phyloP scores from a whole-genome alignment of 78 protist species.

The Cavenderia fasciculata region DNA sequence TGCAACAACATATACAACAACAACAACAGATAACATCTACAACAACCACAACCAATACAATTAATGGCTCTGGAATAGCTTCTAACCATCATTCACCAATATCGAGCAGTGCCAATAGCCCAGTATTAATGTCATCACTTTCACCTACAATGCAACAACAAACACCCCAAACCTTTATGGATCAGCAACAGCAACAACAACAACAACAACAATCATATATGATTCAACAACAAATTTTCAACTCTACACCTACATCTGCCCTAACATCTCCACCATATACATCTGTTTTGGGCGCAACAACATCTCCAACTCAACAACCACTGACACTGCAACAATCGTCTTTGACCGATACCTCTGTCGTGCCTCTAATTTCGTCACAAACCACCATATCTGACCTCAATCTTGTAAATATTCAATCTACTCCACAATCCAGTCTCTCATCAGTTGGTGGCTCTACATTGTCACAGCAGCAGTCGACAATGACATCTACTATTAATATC shows the following conservation, averaged over 20 bases:
- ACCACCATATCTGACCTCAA: background rate
- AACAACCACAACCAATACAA: background rate
- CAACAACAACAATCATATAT: constrained; percentile 1
- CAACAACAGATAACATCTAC: background rate
- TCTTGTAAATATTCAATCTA: too few relatives aligned
- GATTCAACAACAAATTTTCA: too few relatives aligned
- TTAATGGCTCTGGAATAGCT: background rate
- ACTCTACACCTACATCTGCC: background rate
- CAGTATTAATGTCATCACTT: too few relatives aligned
- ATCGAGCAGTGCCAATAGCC: too few relatives aligned
- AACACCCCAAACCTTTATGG: too few relatives aligned
- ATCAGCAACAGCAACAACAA: background rate
- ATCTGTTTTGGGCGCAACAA: background rate
- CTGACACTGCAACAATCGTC: background rate
- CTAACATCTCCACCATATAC: background rate
- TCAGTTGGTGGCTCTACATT: background rate
- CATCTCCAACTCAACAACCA: too few relatives aligned
- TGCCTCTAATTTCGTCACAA: background rate
- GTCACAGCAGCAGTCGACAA: constrained; percentile 3
- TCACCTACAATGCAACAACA: too few relatives aligned
- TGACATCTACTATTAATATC: background rate
- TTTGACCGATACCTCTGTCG: background rate
- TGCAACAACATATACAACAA: background rate
- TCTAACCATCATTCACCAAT: too few relatives aligned
- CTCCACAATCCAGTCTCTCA: background rate